phyloP scores from a whole-genome alignment of 371 early-diverging fungal species.

The Rhizomucor pusillus region DNA sequence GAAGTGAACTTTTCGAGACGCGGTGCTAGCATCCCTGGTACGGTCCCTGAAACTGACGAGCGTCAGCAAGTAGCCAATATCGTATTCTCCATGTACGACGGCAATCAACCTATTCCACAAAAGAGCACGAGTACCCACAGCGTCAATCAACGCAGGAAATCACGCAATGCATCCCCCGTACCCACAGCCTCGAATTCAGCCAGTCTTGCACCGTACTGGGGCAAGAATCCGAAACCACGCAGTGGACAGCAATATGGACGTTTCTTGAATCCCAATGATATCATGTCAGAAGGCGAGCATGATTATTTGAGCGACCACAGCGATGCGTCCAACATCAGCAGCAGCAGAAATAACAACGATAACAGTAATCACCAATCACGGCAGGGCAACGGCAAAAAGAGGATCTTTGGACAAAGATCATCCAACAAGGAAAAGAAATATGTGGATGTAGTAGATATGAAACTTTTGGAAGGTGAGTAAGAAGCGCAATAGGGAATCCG shows the following conservation, averaged over 20 bases:
- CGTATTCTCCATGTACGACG: constrained; percentile 54
- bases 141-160: constrained; percentile 4
- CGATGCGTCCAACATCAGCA: constrained; percentile 49
- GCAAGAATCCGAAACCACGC: constrained; percentile 1
- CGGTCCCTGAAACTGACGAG: constrained; percentile 57
- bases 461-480: constrained; percentile 64
- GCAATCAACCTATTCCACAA: constrained; percentile 15
- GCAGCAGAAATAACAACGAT: constrained; percentile 21
- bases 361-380: constrained; percentile 8
- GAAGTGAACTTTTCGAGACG: constrained; percentile 1
- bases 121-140: constrained; percentile 11
- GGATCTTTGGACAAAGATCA: constrained; percentile 9
- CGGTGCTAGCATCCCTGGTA: constrained; percentile 47
- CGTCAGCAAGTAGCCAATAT: constrained; percentile 41
- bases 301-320: constrained; percentile 64
- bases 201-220: constrained; percentile 10
- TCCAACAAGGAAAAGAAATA: constrained; percentile 70
- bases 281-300: constrained; percentile 31
- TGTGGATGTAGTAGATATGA: constrained; percentile 70
- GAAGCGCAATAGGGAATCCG: too few relatives aligned
- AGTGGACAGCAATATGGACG: constrained; percentile 24
- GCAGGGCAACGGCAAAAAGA: constrained; percentile 18
- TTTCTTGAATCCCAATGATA: constrained; percentile 38
- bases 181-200: constrained; percentile 25
- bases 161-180: constrained; percentile 22